These are phyloP conservation scores for Penicillium verhagenii DNA, from an alignment of 495 filamentous ascomycete genomes.

Conservation along the genomic window DNA sequence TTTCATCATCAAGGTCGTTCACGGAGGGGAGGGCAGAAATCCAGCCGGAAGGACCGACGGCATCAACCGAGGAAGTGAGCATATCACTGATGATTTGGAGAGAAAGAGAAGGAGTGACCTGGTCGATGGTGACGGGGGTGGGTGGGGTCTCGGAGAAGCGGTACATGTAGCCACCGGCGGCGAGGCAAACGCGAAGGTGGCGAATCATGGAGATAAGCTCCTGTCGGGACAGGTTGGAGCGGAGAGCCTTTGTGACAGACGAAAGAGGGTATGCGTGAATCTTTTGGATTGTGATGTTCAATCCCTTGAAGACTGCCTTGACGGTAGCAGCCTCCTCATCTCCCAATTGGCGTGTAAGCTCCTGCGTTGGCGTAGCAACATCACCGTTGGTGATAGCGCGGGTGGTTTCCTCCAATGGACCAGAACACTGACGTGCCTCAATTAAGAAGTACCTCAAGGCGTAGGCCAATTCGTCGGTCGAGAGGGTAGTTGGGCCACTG, in stretches of 20 bases:
- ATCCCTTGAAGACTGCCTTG: conserved; percentile 36
- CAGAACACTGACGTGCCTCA: conserved; percentile 33
- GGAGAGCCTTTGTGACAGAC: conserved; percentile 60
- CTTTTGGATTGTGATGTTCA: conserved; percentile 55
- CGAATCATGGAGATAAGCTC: conserved; percentile 73
- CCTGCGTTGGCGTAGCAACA: conserved; percentile 19
- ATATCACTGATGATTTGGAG: conserved; percentile 60
- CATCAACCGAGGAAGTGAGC: conserved; percentile 75
- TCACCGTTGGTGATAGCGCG: conserved; percentile 33
- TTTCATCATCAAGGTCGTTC: conserved; percentile 30
- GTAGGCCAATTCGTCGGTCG: conserved; percentile 45
- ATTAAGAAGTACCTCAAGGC: conserved; percentile 40
- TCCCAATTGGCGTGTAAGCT: conserved; percentile 29
- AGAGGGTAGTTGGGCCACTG: conserved; percentile 36
- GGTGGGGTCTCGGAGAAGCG: conserved; percentile 46
- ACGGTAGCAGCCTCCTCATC: conserved; percentile 23
- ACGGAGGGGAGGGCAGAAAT: conserved; percentile 50
- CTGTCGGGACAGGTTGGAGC: conserved; percentile 59
- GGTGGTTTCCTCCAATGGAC: conserved; percentile 32
- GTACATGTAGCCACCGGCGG: conserved; percentile 43
- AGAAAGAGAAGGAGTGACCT: conserved; percentile 48
- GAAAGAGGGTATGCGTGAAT: conserved; percentile 61
- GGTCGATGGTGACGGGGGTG: conserved; percentile 48
- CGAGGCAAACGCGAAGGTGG: conserved; percentile 66
- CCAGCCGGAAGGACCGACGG: conserved; percentile 82